Conservation (phyloP, 2,329 filamentous ascomycete species). For the Graphium sp. region DNA sequence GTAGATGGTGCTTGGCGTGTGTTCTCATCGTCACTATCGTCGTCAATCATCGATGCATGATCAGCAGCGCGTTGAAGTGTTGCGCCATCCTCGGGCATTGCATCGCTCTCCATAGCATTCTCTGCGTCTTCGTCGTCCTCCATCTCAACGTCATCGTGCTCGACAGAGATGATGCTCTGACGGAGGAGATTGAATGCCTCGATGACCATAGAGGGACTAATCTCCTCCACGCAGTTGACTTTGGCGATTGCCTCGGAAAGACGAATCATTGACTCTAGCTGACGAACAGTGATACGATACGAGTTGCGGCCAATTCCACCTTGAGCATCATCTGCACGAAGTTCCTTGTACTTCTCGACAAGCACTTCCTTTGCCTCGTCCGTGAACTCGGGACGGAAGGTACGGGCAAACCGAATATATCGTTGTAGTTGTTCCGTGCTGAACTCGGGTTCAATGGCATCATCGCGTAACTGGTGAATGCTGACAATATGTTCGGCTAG, state of each 20-base stretch:
- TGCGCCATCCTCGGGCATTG: conserved; percentile 3
- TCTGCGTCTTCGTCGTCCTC: conserved; percentile 49
- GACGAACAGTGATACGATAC: conserved; percentile 92
- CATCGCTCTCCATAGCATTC: too few relatives aligned
- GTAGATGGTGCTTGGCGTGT: background rate
- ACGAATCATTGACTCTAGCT: conserved; percentile 90
- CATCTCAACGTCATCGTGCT: conserved; percentile 93
- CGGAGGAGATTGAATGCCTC: conserved; percentile 85
- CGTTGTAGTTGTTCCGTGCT: conserved; percentile 91
- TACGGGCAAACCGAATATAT: conserved; percentile 90
- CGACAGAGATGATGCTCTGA: conserved; percentile 92
- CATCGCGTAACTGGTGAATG: conserved; percentile 84
- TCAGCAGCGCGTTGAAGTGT: conserved; percentile 22
- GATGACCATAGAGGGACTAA: conserved; percentile 68
- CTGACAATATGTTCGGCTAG: conserved; percentile 89
- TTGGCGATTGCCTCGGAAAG: conserved; percentile 96
- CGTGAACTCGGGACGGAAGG: conserved; percentile 86
- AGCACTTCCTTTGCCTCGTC: conserved; percentile 72
- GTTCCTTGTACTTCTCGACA: conserved; percentile 88
- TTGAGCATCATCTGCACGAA: conserved; percentile 82
- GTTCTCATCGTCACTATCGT: conserved; percentile 14
- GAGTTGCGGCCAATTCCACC: conserved; percentile 88
- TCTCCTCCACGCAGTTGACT: conserved; percentile 87
- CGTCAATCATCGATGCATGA: conserved; percentile 29
- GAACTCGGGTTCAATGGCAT: conserved; percentile 81